Evolutionary conservation across 768 basidiomycete genomes (phyloP).

Genomic region (Chalciporus pseudorubinellus): DNA sequence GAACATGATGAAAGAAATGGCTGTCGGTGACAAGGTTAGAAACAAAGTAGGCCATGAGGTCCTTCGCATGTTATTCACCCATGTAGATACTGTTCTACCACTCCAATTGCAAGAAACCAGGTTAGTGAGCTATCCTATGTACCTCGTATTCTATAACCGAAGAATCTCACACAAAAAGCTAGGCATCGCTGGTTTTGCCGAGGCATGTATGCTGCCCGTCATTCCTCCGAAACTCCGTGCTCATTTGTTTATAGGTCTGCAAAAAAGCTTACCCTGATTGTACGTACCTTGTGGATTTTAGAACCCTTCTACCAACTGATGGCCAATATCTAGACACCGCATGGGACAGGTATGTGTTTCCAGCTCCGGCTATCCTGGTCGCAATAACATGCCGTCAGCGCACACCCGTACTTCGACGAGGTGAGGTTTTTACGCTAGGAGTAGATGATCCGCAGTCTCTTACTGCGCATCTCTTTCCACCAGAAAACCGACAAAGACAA

Average conservation of each 20-base stretch:
- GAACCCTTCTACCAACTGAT: slow-evolving; percentile 8
- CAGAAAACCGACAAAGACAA: slow-evolving; percentile 76
- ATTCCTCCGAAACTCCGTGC: not conserved
- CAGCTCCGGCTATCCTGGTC: not conserved
- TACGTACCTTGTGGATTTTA: slow-evolving; percentile 38
- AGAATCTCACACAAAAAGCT: slow-evolving; percentile 4
- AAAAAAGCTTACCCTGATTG: slow-evolving; percentile 90
- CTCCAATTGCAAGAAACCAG: slow-evolving; percentile 82
- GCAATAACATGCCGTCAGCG: slow-evolving; percentile 30
- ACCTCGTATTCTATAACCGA: not conserved
- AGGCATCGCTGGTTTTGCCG: slow-evolving; percentile 82
- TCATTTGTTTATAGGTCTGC: slow-evolving; percentile 49
- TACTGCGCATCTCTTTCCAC: not conserved
- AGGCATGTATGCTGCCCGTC: slow-evolving; percentile 51
- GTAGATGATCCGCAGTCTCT: not conserved
- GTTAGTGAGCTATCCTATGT: slow-evolving; percentile 41
- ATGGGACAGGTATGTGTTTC: slow-evolving; percentile 70
- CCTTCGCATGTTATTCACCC: not conserved
- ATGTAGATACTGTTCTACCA: slow-evolving; percentile 79
- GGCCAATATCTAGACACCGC: slow-evolving; percentile 63
- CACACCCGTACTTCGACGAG: slow-evolving; percentile 79
- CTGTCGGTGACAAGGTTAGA: slow-evolving; percentile 65
- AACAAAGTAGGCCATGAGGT: not conserved
- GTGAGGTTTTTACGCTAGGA: slow-evolving; percentile 38
- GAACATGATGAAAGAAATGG: slow-evolving; percentile 84